Conservation (phyloP, 495 filamentous ascomycete genomes). For the Penicillium fimorum region DNA sequence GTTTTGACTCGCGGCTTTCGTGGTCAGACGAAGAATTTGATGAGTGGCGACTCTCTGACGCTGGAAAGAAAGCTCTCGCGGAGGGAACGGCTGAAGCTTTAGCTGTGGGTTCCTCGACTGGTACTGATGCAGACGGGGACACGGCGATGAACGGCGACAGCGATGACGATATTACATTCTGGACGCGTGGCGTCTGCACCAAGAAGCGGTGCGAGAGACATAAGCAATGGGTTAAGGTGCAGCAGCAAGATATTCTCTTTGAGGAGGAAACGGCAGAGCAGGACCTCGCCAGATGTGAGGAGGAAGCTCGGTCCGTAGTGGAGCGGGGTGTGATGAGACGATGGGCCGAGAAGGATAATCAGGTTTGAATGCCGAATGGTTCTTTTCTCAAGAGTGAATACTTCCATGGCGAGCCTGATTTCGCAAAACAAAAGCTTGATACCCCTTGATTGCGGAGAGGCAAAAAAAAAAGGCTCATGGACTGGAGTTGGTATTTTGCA, state of each 20-base stretch:
- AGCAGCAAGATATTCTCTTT: slow-evolving; percentile 50
- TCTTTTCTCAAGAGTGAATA: neutral
- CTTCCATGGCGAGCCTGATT: neutral
- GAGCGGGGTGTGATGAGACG: slow-evolving; percentile 48
- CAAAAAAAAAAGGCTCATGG: slow-evolving; percentile 20
- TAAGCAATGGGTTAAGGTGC: slow-evolving; percentile 51
- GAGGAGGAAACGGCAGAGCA: slow-evolving; percentile 42
- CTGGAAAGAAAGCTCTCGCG: slow-evolving; percentile 41
- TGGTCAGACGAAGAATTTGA: slow-evolving; percentile 64
- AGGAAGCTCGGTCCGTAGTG: slow-evolving; percentile 46
- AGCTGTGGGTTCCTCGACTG: slow-evolving; percentile 30
- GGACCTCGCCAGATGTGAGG: slow-evolving; percentile 43
- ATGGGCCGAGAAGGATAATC: slow-evolving; percentile 42
- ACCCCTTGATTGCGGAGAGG: slow-evolving; percentile 28
- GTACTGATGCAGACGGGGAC: slow-evolving; percentile 39
- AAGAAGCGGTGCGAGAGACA: slow-evolving; percentile 55
- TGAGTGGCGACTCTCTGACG: slow-evolving; percentile 46
- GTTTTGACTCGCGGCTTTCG: slow-evolving; percentile 59
- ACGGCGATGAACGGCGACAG: slow-evolving; percentile 33
- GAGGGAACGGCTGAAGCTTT: slow-evolving; percentile 42
- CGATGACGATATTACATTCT: slow-evolving; percentile 29
- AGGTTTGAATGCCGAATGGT: slow-evolving; percentile 16
- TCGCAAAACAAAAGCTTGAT: slow-evolving; percentile 29
- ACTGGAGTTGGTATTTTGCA: slow-evolving; percentile 33
- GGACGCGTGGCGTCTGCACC: slow-evolving; percentile 48